These are phyloP conservation scores for Penicillium vulpinum DNA, from an alignment of 2,329 filamentous ascomycete species.

Conservation along the genomic window DNA sequence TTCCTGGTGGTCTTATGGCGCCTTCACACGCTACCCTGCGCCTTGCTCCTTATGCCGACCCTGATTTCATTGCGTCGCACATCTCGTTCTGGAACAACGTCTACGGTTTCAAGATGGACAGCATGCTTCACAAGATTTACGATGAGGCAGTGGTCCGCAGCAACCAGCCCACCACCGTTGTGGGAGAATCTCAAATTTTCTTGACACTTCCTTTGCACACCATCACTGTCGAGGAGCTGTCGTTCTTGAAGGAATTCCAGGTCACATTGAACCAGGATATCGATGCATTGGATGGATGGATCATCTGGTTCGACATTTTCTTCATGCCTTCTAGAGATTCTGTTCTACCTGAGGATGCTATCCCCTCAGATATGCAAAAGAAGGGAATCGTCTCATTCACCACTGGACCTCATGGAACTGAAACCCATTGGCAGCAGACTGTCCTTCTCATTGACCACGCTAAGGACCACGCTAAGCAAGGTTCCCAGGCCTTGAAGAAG, in stretches of 20 bases:
- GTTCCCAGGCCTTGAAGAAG: slow-evolving; percentile 47
- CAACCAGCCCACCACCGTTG: slow-evolving; percentile 59
- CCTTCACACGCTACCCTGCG: slow-evolving; percentile 83
- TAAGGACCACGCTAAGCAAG: slow-evolving; percentile 45
- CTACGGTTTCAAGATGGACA: slow-evolving; percentile 91
- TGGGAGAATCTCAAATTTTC: slow-evolving; percentile 63
- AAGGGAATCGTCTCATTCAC: slow-evolving; percentile 75
- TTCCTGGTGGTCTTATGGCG: slow-evolving; percentile 76
- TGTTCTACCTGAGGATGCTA: slow-evolving; percentile 56
- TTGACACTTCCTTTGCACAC: slow-evolving; percentile 75
- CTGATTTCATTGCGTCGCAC: slow-evolving; percentile 74
- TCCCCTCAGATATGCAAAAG: slow-evolving; percentile 61
- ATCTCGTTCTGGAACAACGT: slow-evolving; percentile 87
- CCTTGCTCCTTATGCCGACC: slow-evolving; percentile 76
- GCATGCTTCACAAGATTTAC: slow-evolving; percentile 80
- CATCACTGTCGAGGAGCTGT: slow-evolving; percentile 68
- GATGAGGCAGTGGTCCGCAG: slow-evolving; percentile 78
- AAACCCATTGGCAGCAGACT: slow-evolving; percentile 90
- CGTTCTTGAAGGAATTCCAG: slow-evolving; percentile 70
- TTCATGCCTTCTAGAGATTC: slow-evolving; percentile 66
- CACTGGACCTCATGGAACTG: slow-evolving; percentile 72
- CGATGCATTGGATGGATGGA: slow-evolving; percentile 77
- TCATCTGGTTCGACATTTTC: slow-evolving; percentile 93
- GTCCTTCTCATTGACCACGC: slow-evolving; percentile 67
- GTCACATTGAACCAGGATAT: slow-evolving; percentile 62